Conservation (phyloP, 257 asterid species). For the Linaria vulgaris region DNA sequence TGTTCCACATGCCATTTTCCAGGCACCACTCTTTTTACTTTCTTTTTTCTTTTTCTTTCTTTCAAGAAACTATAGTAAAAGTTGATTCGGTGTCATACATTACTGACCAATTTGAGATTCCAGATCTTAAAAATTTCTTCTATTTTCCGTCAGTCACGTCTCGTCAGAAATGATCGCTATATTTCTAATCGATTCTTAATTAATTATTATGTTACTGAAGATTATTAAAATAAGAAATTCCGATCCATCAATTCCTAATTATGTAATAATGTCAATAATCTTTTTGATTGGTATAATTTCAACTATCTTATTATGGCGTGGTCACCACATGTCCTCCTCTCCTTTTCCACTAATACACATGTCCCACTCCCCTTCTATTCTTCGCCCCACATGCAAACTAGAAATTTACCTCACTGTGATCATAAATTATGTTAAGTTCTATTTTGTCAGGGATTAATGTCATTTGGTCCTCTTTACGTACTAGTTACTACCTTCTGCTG, state of each 20-base stretch:
- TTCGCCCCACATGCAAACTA: slow-evolving; percentile 33
- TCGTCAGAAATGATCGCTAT: too few relatives aligned
- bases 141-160: too few relatives aligned
- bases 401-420: not conserved
- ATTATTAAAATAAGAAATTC: not conserved
- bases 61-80: too few relatives aligned
- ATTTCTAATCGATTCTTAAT: not conserved
- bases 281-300: not conserved
- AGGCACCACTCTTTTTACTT: too few relatives aligned
- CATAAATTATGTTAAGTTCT: not conserved
- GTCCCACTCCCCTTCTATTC: slow-evolving; percentile 28
- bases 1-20: not conserved
- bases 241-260: too few relatives aligned
- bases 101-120: too few relatives aligned
- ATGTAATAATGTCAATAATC: too few relatives aligned
- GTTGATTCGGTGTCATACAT: too few relatives aligned
- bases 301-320: not conserved
- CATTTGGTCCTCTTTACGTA: too few relatives aligned
- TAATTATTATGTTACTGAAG: not conserved
- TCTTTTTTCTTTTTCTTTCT: too few relatives aligned
- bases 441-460: not conserved
- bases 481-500: too few relatives aligned
- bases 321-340: slow-evolving; percentile 30
- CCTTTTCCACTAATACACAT: slow-evolving; percentile 32
- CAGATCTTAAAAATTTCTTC: too few relatives aligned